phyloP scores from a whole-genome alignment of 2,329 filamentous ascomycete species.

The Pleurostoma richardsiae region DNA sequence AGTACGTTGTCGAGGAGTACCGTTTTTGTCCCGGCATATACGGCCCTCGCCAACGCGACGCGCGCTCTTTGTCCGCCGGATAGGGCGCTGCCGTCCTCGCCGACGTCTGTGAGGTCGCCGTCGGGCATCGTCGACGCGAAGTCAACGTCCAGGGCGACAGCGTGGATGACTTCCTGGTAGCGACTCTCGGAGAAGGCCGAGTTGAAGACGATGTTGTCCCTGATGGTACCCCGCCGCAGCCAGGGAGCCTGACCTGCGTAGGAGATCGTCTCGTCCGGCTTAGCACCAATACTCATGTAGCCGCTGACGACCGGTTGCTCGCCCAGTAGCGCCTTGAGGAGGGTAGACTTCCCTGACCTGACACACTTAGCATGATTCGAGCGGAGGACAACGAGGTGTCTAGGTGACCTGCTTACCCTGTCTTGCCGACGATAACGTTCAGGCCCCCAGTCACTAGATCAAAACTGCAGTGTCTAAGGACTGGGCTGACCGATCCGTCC shows the following conservation, averaged over 20 bases:
- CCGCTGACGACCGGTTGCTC: neutral
- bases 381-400: too few relatives aligned
- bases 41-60: conserved; percentile 57
- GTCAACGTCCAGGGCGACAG: conserved; percentile 58
- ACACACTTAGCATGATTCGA: neutral
- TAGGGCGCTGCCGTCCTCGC: conserved; percentile 52
- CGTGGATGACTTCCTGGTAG: conserved; percentile 59
- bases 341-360: conserved; percentile 1
- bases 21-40: conserved; percentile 62
- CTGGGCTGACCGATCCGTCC: neutral
- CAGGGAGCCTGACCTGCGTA: conserved; percentile 44
- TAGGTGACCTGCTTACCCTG: neutral
- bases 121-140: conserved; percentile 58
- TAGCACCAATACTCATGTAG: neutral
- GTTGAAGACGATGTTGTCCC: conserved; percentile 32
- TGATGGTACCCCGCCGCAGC: neutral
- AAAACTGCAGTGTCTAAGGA: neutral
- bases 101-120: conserved; percentile 62
- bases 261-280: conserved; percentile 25
- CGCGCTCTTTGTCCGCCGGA: conserved; percentile 64
- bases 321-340: conserved; percentile 1
- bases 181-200: conserved; percentile 61
- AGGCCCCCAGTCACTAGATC: neutral
- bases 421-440: conserved; percentile 2
- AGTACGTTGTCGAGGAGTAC: conserved; percentile 62